Evolutionary conservation across 768 basidiomycete genomes (phyloP), one percentile per base, ranked within the genome.

Genomic region (Mycena alexandri): DNA sequence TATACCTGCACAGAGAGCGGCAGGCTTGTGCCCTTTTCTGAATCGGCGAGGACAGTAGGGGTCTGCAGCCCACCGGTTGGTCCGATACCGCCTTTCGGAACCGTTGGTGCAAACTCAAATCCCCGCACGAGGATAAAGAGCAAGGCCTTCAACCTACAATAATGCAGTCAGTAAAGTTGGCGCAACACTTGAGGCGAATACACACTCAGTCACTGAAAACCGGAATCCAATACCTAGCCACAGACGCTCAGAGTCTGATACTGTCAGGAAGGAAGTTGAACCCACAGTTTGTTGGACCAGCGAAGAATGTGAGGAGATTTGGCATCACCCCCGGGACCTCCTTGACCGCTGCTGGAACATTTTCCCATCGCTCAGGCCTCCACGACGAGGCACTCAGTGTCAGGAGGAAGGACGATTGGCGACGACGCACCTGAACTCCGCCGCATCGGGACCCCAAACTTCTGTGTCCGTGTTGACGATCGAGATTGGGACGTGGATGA

Each of bases 401-500:
- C 19, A 3, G n/a, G 2, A n/a, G 19, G 17, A 46, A 16, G 9
- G 5, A 19, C 19, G 8, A 46, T 46, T n/a, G n/a, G 19, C 17
- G 8, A 2, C 13, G 17, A 46, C 19, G 9, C n/a, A 46, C 44
- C 88, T 87, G 82, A 91, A 93, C 50, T 89, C 85, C 22, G 66
- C 54, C 1, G 88, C 86, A 73, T 92, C 90, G 14, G 84, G 80
- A 13, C 91, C 90, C 90, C 90, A 92, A 0, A 91, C 73, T 10
- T 74, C 77, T 64, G 81, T 81, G 12, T 82, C 80, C 11, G 84
- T 78, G 71, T 93, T 89, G 42, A 91, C 61, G 5, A 78, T 77
- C 5, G 83, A 62, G 44, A 91, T 86, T 0, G 88, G 88, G 17
- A 91, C 75, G 5, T 80, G 64, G 9, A 88, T 52, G 1, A 73